Evolutionary conservation across 768 basidiomycete genomes (phyloP), one percentile per base, ranked within the genome.

Genomic region (Rhodotorula graminis): DNA sequence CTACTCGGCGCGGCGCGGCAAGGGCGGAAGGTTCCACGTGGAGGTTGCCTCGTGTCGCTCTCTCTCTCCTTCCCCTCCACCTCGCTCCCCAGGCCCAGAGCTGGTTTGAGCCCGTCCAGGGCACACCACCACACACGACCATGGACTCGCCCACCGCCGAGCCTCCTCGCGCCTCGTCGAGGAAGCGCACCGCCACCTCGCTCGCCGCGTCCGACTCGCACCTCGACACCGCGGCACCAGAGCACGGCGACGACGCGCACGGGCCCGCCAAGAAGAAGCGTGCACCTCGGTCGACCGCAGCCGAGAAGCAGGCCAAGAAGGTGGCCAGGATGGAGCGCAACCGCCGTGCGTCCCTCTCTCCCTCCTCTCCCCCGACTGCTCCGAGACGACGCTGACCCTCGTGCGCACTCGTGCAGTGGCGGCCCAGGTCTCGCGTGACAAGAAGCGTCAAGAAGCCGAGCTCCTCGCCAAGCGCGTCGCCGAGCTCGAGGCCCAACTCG

Each of bases 361-460:
- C 14, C 2, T 16, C 19, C 27, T 27, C n/a, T 12, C 12, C n/a
- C n/a, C n/a, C n/a, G n/a, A 7, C 42, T 23, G 9, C 46, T 23
- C n/a, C 12, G 29, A 44, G 8, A 11, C 50, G 1, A 6, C 23
- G 23, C 50, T 52, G 50, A 52, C 27, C 23, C 10, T 2, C 1
- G 23, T 11, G 2, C 19, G 23, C 23, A 11, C 10, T 11, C 25
- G 0, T 31, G 27, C 60, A 76, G 75, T 70, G 56, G 75, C 75
- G 59, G 75, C 75, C 0, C 75, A 76, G 40, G 72, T 67, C 16
- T 73, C 72, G 19, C 57, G 75, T 0, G 75, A 76, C 52, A 63
- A 67, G 25, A 76, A 73, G 64, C 71, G 71, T 70, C 50, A 61
- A 12, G 58, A 73, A 16, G 56, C 62, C 14, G 64, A 73, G 27